Conservation (phyloP, 1,284 basidiomycete species). For the Sporisorium reilianum region DNA sequence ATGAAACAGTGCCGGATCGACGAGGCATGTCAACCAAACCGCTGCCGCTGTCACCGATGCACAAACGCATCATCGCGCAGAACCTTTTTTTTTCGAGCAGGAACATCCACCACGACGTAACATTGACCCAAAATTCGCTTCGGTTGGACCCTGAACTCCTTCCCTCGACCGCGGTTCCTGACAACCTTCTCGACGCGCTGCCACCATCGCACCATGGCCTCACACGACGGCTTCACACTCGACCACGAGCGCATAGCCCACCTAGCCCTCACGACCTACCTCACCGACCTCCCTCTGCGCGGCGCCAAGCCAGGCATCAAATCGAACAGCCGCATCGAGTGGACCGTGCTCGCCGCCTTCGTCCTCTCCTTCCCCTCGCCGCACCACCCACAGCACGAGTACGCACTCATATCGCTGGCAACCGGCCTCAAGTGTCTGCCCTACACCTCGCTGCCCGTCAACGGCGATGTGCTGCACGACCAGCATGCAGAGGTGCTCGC, state of each 20-base stretch:
- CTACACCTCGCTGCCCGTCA: constrained; percentile 74
- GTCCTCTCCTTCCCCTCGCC: constrained; percentile 23
- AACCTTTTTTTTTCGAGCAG: neutral
- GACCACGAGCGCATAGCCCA: constrained; percentile 36
- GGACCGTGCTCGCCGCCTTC: constrained; percentile 56
- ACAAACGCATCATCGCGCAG: constrained; percentile 12
- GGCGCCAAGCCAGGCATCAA: constrained; percentile 50
- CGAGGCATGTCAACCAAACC: neutral
- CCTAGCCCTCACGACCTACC: constrained; percentile 25
- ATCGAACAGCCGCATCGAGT: constrained; percentile 46
- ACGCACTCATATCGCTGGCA: constrained; percentile 75
- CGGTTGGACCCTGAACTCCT: constrained; percentile 17
- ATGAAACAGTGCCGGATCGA: neutral
- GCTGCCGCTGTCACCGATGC: constrained; percentile 5
- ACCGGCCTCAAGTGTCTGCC: constrained; percentile 91
- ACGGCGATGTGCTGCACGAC: constrained; percentile 88
- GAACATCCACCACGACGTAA: neutral
- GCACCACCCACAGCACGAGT: neutral
- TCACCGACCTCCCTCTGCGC: constrained; percentile 22
- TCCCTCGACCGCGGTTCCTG: neutral
- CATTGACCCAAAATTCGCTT: neutral
- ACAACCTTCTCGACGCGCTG: neutral
- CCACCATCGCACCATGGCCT: constrained; percentile 1
- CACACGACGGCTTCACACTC: neutral
- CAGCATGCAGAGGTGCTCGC: constrained; percentile 91